Base-by-base conservation (phyloP, 495 filamentous ascomycete species). In the Aspergillus campestris region DNA sequence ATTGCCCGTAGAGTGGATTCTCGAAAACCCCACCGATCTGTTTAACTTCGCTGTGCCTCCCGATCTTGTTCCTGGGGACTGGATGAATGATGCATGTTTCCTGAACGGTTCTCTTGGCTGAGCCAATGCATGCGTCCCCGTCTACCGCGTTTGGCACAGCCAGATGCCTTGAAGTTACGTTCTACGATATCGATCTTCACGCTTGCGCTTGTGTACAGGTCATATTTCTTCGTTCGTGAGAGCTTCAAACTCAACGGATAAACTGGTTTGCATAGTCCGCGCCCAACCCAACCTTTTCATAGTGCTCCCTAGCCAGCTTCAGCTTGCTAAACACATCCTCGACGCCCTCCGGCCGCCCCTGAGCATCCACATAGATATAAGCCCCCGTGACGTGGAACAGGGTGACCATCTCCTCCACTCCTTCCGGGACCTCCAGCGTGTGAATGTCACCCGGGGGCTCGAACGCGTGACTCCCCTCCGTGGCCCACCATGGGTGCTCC, bases 401-500 rank as follows among this genome's bases (percentile, higher is more conserved):
- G 1, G 51, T 55, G 4, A 50, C 36, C 51, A 55, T 55, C 37
- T 55, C 51, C 8, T 36, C 15, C 6, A 55, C 51, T 13, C 44
- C 51, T 8, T 50, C 51, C 8, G 51, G 51, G 10, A 55, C 51
- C 31, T 55, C 51, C 24, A 55, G 40, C 7, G 51, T 55, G 32
- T 55, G 51, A 34, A 55, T 55, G 38, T 55, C 51, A 10, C 51
- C 51, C 10, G 51, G 51, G 15, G 51, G 51, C 40, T 55, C 51
- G 27, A 50, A 55, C 10, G 51, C 51, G 32, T 55, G 48, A 5
- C 51, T 43, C 4, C 51, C 51, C 24, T 55, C 51, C 18, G 49
- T 48, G 8, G 51, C 51, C 51, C 51, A 55, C 51, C 51, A 55
- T 10, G 43, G 31, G 35, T 55, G 51, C 41, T 55, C 51, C 7